These are phyloP conservation scores for Neoboletus magnificus DNA, from an alignment of 768 basidiomycete species.

Conservation along the genomic window DNA sequence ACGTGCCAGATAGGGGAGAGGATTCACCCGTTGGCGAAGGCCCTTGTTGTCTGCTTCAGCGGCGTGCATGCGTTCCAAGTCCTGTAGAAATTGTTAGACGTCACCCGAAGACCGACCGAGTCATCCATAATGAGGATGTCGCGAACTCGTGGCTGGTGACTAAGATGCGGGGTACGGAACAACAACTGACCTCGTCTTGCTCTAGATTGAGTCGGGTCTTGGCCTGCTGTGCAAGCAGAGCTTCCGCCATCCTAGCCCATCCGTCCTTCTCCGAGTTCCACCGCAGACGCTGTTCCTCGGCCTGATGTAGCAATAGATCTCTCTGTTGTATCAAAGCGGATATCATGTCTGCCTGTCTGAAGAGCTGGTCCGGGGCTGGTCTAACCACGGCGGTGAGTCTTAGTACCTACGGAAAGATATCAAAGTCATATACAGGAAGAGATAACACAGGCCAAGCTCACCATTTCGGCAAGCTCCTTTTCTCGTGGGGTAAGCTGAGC, in stretches of 20 bases:
- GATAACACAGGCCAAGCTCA: conserved; percentile 31
- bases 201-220: conserved; percentile 36
- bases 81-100: conserved; percentile 38
- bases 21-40: conserved; percentile 57
- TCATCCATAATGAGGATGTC: background rate
- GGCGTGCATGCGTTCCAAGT: conserved; percentile 49
- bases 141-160: background rate
- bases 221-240: conserved; percentile 49
- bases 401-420: conserved; percentile 40
- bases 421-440: conserved; percentile 1
- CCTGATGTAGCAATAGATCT: conserved; percentile 50
- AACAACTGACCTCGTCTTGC: conserved; percentile 43
- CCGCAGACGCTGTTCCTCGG: conserved; percentile 55
- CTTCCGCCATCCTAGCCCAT: conserved; percentile 68
- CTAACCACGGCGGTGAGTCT: conserved; percentile 43
- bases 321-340: conserved; percentile 53
- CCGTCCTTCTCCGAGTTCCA: conserved; percentile 62
- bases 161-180: background rate
- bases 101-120: background rate
- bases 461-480: conserved; percentile 57
- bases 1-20: background rate
- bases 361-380: conserved; percentile 45
- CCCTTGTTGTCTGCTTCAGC: conserved; percentile 60
- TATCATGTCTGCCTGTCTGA: conserved; percentile 62
- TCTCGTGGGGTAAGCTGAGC: conserved; percentile 36